phyloP scores from a whole-genome alignment of 768 basidiomycete genomes.

The Melanogaster broomeanus region DNA sequence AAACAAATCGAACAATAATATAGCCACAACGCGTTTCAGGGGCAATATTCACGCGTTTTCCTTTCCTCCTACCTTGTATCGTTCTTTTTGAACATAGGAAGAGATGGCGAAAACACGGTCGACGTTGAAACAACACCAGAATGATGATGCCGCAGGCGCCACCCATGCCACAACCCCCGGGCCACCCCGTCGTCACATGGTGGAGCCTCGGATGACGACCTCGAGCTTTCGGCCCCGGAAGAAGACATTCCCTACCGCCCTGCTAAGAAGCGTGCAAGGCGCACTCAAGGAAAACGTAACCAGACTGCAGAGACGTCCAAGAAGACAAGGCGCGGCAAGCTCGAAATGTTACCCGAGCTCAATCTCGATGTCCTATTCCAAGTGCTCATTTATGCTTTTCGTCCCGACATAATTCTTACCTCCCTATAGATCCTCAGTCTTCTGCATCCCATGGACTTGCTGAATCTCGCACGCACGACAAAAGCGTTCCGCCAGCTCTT shows the following conservation, averaged over 20 bases:
- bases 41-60: no score
- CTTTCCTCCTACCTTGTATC: no score
- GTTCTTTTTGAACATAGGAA: no score
- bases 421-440: constrained; percentile 37
- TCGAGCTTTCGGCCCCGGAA: not conserved
- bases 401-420: not conserved
- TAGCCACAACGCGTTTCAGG: no score
- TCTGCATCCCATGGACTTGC: constrained; percentile 40
- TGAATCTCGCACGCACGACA: constrained; percentile 41
- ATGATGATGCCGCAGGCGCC: no score
- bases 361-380: constrained; percentile 6
- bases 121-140: no score
- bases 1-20: no score
- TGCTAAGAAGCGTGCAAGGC: not conserved
- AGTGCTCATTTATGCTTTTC: not conserved
- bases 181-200: no score
- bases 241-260: not conserved
- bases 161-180: no score
- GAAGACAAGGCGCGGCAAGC: not conserved
- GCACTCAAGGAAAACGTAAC: not conserved
- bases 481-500: constrained; percentile 38
- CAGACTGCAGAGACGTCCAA: not conserved
- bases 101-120: no score
- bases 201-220: not conserved
- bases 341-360: constrained; percentile 31